Evolutionary conservation across 345 rosid species (phyloP).

Genomic region (Noccaea caerulescens): DNA sequence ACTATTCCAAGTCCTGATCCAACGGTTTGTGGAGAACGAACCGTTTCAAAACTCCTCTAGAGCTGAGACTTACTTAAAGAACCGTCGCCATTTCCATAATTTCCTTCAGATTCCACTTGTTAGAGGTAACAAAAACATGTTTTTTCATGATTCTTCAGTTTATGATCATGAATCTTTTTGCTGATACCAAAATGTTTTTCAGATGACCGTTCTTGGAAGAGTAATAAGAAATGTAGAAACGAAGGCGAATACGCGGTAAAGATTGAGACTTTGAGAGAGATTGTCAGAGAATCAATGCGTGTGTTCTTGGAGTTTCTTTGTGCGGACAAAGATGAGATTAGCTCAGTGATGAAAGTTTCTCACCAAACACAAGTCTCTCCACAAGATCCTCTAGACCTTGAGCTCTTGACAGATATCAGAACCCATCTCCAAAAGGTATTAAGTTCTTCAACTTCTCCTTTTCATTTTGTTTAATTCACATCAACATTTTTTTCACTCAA

Average conservation of each 20-base stretch:
- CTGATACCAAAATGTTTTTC: slow-evolving; percentile 31
- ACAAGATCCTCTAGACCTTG: slow-evolving; percentile 54
- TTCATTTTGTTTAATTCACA: not conserved
- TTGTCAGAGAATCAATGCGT: slow-evolving; percentile 55
- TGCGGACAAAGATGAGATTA: slow-evolving; percentile 54
- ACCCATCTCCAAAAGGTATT: slow-evolving; percentile 68
- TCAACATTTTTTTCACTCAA: not conserved
- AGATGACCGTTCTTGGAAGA: slow-evolving; percentile 55
- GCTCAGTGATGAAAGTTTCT: slow-evolving; percentile 36
- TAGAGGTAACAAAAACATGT: slow-evolving; percentile 56
- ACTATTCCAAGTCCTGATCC: slow-evolving; percentile 78
- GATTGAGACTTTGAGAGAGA: slow-evolving; percentile 44
- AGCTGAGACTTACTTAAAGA: slow-evolving; percentile 64
- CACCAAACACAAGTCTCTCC: slow-evolving; percentile 52
- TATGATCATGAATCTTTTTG: not conserved
- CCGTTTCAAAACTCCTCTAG: slow-evolving; percentile 68
- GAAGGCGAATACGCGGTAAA: slow-evolving; percentile 55
- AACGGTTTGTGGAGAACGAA: slow-evolving; percentile 78
- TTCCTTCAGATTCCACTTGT: slow-evolving; percentile 79
- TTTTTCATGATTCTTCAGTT: not conserved
- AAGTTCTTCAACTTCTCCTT: not conserved
- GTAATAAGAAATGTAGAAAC: slow-evolving; percentile 50
- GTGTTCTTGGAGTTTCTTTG: slow-evolving; percentile 68
- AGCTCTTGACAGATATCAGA: slow-evolving; percentile 53
- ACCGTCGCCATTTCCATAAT: slow-evolving; percentile 54